phyloP scores from a whole-genome alignment of 2,329 filamentous ascomycete genomes.

The Xylariaceae sp. region DNA sequence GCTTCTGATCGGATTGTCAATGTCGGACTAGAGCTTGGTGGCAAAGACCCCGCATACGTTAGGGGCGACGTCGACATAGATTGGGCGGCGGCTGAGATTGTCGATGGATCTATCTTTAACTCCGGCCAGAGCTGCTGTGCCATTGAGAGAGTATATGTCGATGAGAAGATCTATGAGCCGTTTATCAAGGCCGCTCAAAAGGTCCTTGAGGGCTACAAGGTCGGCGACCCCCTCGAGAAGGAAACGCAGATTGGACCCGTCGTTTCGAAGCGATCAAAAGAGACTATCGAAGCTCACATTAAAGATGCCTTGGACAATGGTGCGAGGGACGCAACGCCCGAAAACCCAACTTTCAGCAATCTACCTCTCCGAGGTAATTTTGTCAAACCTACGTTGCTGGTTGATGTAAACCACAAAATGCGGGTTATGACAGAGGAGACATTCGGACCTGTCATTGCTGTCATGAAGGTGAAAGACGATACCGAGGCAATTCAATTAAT shows the following conservation, averaged over 20 bases:
- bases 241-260: conserved; percentile 83
- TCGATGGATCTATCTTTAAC: conserved; percentile 95
- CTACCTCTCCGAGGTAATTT: conserved; percentile 80
- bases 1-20: conserved; percentile 79
- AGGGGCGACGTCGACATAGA: conserved; percentile 78
- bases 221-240: conserved; percentile 82
- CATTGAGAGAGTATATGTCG: conserved; percentile 86
- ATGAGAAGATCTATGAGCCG: conserved; percentile 75
- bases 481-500: conserved; percentile 78
- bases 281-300: conserved; percentile 73
- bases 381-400: conserved; percentile 79
- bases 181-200: conserved; percentile 77
- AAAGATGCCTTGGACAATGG: conserved; percentile 78
- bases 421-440: conserved; percentile 89
- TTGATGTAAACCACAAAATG: conserved; percentile 77
- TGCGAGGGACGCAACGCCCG: conserved; percentile 77
- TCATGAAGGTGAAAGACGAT: conserved; percentile 80
- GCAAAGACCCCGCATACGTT: conserved; percentile 92
- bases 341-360: conserved; percentile 70
- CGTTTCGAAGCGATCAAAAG: conserved; percentile 73
- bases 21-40: conserved; percentile 86
- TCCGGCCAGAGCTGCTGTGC: conserved; percentile 98
- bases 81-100: conserved; percentile 91
- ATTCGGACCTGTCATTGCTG: conserved; percentile 86
- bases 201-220: conserved; percentile 74